Evolutionary conservation across 305 asterid species (phyloP).

Genomic region (Rubia peregrina): DNA sequence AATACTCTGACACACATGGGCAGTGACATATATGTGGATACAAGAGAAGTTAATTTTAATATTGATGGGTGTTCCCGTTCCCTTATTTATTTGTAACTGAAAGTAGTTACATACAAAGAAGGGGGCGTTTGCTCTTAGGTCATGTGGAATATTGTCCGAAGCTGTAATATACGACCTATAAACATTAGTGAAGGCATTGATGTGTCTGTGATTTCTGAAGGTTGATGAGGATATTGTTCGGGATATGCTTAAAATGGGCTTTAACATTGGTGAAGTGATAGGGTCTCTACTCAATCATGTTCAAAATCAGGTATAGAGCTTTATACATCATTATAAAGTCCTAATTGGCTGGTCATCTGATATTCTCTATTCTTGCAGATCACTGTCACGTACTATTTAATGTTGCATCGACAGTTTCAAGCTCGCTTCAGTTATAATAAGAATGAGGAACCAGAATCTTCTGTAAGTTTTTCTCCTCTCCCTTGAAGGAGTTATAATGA

Average conservation of each 20-base stretch:
- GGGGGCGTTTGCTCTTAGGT: no score
- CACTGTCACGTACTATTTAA: constrained; percentile 38
- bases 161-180: not conserved
- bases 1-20: no score
- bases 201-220: constrained; percentile 24
- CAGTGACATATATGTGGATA: no score
- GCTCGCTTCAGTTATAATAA: constrained; percentile 17
- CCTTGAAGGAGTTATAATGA: not conserved
- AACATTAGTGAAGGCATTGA: not conserved
- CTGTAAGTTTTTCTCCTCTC: constrained; percentile 19
- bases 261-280: constrained; percentile 33
- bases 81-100: no score
- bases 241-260: constrained; percentile 43
- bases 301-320: constrained; percentile 43
- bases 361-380: constrained; percentile 31
- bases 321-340: not conserved
- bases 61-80: no score
- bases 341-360: constrained; percentile 7
- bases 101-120: no score
- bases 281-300: constrained; percentile 36
- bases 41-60: no score
- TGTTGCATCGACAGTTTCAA: constrained; percentile 36
- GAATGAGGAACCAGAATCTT: constrained; percentile 20
- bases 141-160: no score
- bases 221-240: constrained; percentile 37